Evolutionary conservation across 768 basidiomycete genomes (phyloP), one percentile per base, ranked within the genome.

Genomic region (Mycena filopes): DNA sequence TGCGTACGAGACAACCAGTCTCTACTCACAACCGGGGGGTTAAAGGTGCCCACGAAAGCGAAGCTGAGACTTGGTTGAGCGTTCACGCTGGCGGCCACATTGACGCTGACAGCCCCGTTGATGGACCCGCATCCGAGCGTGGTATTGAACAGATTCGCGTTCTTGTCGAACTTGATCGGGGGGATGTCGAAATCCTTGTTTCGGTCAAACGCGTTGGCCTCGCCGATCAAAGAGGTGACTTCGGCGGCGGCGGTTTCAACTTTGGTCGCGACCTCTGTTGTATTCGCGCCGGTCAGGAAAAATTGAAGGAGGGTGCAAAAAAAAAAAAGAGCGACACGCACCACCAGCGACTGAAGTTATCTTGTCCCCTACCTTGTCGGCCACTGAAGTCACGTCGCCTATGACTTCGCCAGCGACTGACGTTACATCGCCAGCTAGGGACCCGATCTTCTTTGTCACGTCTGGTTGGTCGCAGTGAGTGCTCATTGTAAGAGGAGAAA

Each of bases 11-110:
- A 2, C 46, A 13, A 4, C n/a, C 13, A 1, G 31, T 12, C 7
- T 8, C 9, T 12, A 51, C 58, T 2, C 8, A 60, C 58, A 2
- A 47, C 33, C 15, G 43, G 43, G 2, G 57, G 64, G 11, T 42
- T 11, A 15, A 65, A 0, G 3, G 50, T 54, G 8, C 64, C 64
- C 4, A 46, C 47, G 1, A 64, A 71, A 4, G 64, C 65, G 18
- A 78, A 55, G 18, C 71, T 74, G 43, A 71, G 20, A 11, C 7
- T 25, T 0, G 64, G 31, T 18, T 46, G 16, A 20, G 31, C 50
- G 16, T 26, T 41, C 5, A 43, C 60, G 4, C 29, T 61, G 18
- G 47, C 65, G 25, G 33, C 38, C 10, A 66, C n/a, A 41, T 66
- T 49, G 12, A 49, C 65, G 20, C 15, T 55, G 36, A 66, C 40